Conservation (phyloP, 78 protist species). For the Dictyostelium firmibasis region DNA sequence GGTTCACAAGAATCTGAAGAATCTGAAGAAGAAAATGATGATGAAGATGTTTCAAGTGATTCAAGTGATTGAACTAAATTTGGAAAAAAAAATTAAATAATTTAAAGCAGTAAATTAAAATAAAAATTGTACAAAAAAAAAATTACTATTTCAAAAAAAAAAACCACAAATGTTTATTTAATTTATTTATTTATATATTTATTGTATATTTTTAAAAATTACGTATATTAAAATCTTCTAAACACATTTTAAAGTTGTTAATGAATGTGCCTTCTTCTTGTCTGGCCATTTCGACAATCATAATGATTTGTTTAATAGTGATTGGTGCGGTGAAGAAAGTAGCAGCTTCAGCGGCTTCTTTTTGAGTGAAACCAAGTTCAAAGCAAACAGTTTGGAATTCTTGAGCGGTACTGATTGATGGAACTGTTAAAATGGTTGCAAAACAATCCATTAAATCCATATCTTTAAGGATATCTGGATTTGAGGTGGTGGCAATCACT, state of each 20-base stretch:
- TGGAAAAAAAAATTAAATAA: not conserved
- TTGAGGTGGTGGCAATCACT: slow-evolving; percentile 94
- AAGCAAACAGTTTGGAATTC: slow-evolving; percentile 37
- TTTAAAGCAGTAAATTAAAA: not conserved
- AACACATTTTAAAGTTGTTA: slow-evolving; percentile 33
- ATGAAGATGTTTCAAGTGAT: not conserved
- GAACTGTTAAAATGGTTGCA: slow-evolving; percentile 46
- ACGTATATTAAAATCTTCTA: slow-evolving; percentile 44
- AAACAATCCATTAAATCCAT: slow-evolving; percentile 86
- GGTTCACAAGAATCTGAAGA: not conserved
- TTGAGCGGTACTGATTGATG: slow-evolving; percentile 16
- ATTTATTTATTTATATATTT: not conserved
- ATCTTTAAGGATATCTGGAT: slow-evolving; percentile 23
- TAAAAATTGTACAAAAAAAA: not conserved
- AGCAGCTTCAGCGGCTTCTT: slow-evolving; percentile 29
- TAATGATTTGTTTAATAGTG: slow-evolving; percentile 90
- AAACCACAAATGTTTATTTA: too few species aligned
- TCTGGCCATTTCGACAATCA: slow-evolving; percentile 93
- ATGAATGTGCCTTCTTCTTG: slow-evolving; percentile 77
- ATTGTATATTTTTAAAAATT: not conserved
- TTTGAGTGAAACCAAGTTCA: slow-evolving; percentile 31
- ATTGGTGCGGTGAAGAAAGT: slow-evolving; percentile 31
- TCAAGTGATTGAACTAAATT: not conserved
- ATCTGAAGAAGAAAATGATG: not conserved
- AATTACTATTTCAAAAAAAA: not conserved